phyloP scores from a whole-genome alignment of 2,329 filamentous ascomycete genomes.

The Epichloe gansuensis region DNA sequence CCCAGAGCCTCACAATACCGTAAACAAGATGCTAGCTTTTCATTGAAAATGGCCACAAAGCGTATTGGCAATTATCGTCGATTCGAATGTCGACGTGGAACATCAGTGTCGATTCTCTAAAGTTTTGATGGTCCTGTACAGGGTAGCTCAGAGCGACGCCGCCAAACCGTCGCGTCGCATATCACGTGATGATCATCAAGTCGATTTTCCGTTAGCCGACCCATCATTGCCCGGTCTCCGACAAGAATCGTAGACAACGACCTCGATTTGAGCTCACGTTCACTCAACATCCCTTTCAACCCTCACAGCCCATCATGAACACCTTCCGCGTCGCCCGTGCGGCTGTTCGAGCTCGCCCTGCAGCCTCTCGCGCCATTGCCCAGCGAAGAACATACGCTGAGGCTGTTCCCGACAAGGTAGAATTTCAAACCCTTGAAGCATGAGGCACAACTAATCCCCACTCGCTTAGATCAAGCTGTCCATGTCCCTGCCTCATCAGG shows the following conservation, averaged over 20 bases:
- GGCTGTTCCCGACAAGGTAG: conserved; percentile 69
- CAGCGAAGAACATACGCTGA: conserved; percentile 89
- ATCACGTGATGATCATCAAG: conserved; percentile 16
- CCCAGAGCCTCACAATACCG: too few relatives aligned
- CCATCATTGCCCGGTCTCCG: conserved; percentile 25
- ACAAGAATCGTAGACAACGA: conserved; percentile 36
- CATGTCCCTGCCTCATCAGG: conserved; percentile 95
- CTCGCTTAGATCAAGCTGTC: conserved; percentile 75
- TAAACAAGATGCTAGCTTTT: too few relatives aligned
- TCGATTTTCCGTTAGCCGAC: conserved; percentile 30
- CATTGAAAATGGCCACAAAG: too few relatives aligned
- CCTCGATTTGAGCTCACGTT: conserved; percentile 25
- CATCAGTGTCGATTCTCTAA: too few relatives aligned
- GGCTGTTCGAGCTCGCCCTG: conserved; percentile 72
- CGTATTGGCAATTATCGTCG: too few relatives aligned
- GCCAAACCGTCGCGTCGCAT: background rate
- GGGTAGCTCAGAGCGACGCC: too few relatives aligned
- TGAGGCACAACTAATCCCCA: conserved; percentile 13
- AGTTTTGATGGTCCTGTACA: too few relatives aligned
- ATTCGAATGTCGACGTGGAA: too few relatives aligned
- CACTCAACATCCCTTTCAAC: conserved; percentile 38
- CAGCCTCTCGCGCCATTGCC: conserved; percentile 59
- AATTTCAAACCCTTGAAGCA: conserved; percentile 14
- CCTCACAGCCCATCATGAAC: conserved; percentile 61
- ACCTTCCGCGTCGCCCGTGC: conserved; percentile 83